Evolutionary conservation across 352 stramenopile genomes (phyloP).

Genomic region (Phytophthora litchii): DNA sequence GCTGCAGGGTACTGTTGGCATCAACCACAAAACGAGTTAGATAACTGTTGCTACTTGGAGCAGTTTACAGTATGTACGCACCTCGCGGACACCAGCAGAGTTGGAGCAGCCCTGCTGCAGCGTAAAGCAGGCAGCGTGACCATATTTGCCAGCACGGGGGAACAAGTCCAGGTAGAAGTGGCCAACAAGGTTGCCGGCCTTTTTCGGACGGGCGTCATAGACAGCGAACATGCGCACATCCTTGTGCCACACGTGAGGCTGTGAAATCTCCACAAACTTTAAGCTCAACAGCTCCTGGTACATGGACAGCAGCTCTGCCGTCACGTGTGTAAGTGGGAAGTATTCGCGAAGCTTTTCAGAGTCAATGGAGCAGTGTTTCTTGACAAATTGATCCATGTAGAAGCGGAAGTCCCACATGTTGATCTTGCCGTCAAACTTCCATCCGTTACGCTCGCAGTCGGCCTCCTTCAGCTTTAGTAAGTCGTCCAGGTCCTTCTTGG

Average conservation of each 20-base stretch:
- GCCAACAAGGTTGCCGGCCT: constrained; percentile 67
- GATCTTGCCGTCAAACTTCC: constrained; percentile 84
- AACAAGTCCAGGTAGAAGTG: constrained; percentile 92
- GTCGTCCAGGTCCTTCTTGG: constrained; percentile 74
- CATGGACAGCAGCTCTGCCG: constrained; percentile 82
- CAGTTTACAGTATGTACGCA: constrained; percentile 21
- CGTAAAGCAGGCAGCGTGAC: constrained; percentile 89
- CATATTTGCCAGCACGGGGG: constrained; percentile 87
- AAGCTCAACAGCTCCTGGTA: constrained; percentile 90
- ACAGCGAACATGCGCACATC: constrained; percentile 90
- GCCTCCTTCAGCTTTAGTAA: constrained; percentile 78
- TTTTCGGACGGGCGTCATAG: constrained; percentile 64
- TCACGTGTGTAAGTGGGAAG: constrained; percentile 90
- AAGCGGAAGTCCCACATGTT: constrained; percentile 92
- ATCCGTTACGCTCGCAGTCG: constrained; percentile 54
- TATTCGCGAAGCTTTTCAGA: constrained; percentile 87
- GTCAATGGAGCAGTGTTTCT: constrained; percentile 90
- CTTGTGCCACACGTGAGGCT: constrained; percentile 87
- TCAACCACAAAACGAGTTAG: constrained; percentile 25
- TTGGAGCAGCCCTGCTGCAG: constrained; percentile 81
- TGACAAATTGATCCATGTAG: constrained; percentile 90
- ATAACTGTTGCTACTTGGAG: neutral
- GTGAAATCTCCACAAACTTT: constrained; percentile 81
- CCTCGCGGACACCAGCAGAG: constrained; percentile 58
- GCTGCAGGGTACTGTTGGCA: constrained; percentile 60